Conservation (phyloP, 2,329 filamentous ascomycete species). For the Bipolaris sorokiniana region DNA sequence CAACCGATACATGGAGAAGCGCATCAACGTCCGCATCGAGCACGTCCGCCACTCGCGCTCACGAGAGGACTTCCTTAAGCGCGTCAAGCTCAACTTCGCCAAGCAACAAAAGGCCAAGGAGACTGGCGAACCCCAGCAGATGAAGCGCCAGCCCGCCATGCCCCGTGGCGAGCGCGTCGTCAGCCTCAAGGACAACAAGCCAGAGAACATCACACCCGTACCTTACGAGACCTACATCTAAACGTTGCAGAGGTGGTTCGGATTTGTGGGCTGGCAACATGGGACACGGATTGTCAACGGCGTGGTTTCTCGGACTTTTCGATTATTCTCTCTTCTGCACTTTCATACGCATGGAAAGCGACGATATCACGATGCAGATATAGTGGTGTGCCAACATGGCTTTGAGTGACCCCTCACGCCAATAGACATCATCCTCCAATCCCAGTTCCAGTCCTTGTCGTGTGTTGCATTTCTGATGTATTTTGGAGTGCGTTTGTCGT, state of each 20-base stretch:
- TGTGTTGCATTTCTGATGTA: conserved; percentile 2
- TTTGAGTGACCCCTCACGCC: conserved; percentile 45
- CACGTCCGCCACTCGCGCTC: conserved; percentile 95
- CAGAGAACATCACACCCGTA: conserved; percentile 89
- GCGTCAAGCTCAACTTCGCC: conserved; percentile 94
- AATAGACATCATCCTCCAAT: conserved; percentile 43
- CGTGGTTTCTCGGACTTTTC: conserved; percentile 50
- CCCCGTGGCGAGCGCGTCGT: conserved; percentile 84
- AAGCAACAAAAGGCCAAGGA: conserved; percentile 93
- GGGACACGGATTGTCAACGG: conserved; percentile 49
- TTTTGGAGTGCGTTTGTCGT: background rate
- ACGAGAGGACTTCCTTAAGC: conserved; percentile 92
- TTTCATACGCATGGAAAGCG: conserved; percentile 49
- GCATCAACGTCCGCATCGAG: conserved; percentile 98
- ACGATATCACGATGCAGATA: conserved; percentile 46
- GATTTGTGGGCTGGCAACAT: conserved; percentile 41
- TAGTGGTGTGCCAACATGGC: conserved; percentile 45
- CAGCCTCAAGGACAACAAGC: conserved; percentile 79
- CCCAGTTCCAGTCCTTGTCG: conserved; percentile 21
- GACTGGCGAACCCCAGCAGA: conserved; percentile 82
- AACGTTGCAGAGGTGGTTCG: conserved; percentile 47
- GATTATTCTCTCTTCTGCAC: conserved; percentile 49
- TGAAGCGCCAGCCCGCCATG: conserved; percentile 86
- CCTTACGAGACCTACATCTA: conserved; percentile 99
- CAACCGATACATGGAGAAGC: conserved; percentile 99